Base-by-base conservation (phyloP, 2,329 filamentous ascomycete species). In the Apiospora sp. region DNA sequence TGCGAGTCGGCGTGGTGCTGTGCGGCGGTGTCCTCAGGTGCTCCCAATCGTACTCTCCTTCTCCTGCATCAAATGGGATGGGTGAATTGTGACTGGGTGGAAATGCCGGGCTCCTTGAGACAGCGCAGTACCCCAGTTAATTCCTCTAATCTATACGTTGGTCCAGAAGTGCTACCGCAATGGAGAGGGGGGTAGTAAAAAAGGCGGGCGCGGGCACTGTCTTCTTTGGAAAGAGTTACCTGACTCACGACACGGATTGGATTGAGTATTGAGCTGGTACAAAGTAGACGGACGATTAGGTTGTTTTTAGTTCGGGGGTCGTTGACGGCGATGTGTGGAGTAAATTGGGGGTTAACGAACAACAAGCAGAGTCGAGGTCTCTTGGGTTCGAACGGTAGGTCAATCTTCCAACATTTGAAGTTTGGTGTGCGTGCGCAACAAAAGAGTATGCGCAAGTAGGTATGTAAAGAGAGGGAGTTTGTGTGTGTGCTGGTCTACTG, bases 91-190 rank as follows among this genome's bases (percentile, higher is more conserved):
- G 58, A 64, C 34, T 64, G 58, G 58, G 58, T 64, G 34, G 34
- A 64, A 64, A 64, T 64, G 58, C 58, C 58, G 58, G 34, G 58
- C 58, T 64, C 58, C 58, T 64, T 24, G 58, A 64, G 58, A 64
- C 58, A 64, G 58, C 58, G 58, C 58, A 64, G 58, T 64, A 64
- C 34, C 58, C 34, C 58, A 64, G 58, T 64, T 64, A 64, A 64
- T 64, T 64, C 34, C 58, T 64, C 58, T 64, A 64, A 64, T 64
- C 58, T 64, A 61, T 61, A 64, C 19, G 34, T 19, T n/a, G 54
- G 54, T n/a, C 8, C 58, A 41, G 34, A 64, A 4, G 30, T 64
- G 34, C 58, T 34, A 64, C 58, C 58, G 41, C 58, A 64, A 41
- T 37, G 34, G 34, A 24, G 58, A 64, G 58, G 54, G 58, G 58